Base-by-base conservation (phyloP, 2,329 filamentous ascomycete species). In the Plenodomus biglobosus region DNA sequence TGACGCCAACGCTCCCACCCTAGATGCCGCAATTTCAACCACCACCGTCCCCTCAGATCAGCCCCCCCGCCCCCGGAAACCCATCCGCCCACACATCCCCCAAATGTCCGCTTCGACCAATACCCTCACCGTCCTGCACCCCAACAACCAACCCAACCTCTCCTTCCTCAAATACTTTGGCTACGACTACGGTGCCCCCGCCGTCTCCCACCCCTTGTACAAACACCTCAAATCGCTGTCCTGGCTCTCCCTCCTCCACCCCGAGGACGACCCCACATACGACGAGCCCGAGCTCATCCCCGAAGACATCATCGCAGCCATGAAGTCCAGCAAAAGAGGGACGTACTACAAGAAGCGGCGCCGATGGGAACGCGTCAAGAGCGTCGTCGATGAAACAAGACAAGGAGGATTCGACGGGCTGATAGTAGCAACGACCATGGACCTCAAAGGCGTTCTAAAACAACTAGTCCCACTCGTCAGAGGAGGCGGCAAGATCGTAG, bases 231-330 rank as follows among this genome's bases (percentile, higher is more conserved):
- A 92, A 62, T 84, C 87, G 4, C 78, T 97, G 22, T 92, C 90
- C 21, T 99, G 92, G 92, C 82, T 99, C 2, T 92, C 97, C 72
- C 83, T 99, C 4, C 76, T 96, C 15, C 80, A 87, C 19, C 94
- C 94, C 0, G 75, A 82, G 30, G 76, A 84, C 22, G 94, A 97
- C 70, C 80, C 82, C 1, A 83, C 87, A 3, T 96, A 95, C 72
- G 80, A 82, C 20, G 81, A 86, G 44, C 87, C 90, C 0, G 77
- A 83, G 0, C 67, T 75, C 0, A 76, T 86, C 1, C 62, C 84
- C 0, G 76, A 84, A 0, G 81, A 85, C 15, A 79, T 81, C 19
- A 76, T 97, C 1, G 76, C 82, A 0, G 75, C 79, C 1, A 85
- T 87, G 81, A 97, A 96, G 74, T 82, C 86, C 13, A 90, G 86